phyloP scores from a whole-genome alignment of 805 yeast genomes.

The Starmerella kuoi region DNA sequence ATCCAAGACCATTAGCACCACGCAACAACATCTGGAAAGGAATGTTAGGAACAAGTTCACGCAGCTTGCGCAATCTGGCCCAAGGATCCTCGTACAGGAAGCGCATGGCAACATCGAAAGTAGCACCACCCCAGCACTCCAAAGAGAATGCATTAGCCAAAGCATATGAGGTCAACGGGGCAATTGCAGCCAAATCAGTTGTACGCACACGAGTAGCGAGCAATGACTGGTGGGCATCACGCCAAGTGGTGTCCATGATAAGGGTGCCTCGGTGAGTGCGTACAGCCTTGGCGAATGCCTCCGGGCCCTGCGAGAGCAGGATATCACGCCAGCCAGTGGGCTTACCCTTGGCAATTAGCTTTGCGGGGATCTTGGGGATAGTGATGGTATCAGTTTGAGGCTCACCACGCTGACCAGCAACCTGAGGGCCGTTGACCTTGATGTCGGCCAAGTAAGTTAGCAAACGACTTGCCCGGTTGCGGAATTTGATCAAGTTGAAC shows the following conservation, averaged over 20 bases:
- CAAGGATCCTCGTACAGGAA: constrained; percentile 98
- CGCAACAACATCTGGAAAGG: constrained; percentile 98
- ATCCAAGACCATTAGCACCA: constrained; percentile 99
- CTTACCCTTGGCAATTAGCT: constrained; percentile 52
- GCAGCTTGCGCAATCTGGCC: constrained; percentile 81
- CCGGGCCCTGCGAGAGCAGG: constrained; percentile 75
- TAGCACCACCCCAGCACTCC: constrained; percentile 99
- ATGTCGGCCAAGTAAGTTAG: constrained; percentile 84
- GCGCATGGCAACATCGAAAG: constrained; percentile 97
- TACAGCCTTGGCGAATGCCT: constrained; percentile 76
- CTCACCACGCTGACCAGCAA: constrained; percentile 86
- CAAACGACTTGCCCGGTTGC: constrained; percentile 92
- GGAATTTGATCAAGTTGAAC: constrained; percentile 87
- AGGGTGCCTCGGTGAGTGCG: constrained; percentile 75
- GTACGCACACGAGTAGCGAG: constrained; percentile 97
- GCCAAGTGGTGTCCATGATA: constrained; percentile 98
- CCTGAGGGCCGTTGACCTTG: constrained; percentile 90
- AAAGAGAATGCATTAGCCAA: constrained; percentile 81
- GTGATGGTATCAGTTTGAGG: constrained; percentile 78
- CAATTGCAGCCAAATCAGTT: constrained; percentile 78
- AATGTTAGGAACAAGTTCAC: constrained; percentile 88
- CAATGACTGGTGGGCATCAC: constrained; percentile 98
- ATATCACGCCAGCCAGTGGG: constrained; percentile 89
- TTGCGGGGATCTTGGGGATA: constrained; percentile 39
- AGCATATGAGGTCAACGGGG: constrained; percentile 87